Conservation (phyloP, 163 green algal species). For the Scenedesmus sp. region DNA sequence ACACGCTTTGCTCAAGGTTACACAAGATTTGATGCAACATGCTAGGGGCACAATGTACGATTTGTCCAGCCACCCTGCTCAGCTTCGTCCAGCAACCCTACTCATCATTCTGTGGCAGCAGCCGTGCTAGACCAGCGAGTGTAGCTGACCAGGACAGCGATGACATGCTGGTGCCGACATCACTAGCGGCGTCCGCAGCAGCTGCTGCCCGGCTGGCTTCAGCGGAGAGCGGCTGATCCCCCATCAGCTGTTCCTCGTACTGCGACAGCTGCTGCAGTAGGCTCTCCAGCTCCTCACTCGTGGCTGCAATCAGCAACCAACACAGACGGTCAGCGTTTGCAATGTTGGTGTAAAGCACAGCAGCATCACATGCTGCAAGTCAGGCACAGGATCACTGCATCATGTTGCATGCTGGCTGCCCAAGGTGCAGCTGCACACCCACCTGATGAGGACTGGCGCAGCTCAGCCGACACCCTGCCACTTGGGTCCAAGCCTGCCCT, state of each 20-base stretch:
- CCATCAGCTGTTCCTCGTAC: slow-evolving; percentile 43
- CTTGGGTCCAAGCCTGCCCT: slow-evolving; percentile 10
- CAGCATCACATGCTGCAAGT: not conserved
- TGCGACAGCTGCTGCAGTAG: slow-evolving; percentile 40
- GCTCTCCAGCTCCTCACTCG: slow-evolving; percentile 41
- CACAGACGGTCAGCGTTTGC: not conserved
- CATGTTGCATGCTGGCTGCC: not conserved
- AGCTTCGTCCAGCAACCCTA: not conserved
- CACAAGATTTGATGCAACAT: no score
- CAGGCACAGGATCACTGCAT: not conserved
- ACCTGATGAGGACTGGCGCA: slow-evolving; percentile 44
- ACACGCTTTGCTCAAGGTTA: no score
- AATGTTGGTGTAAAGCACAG: not conserved
- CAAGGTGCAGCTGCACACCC: not conserved
- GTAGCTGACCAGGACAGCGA: slow-evolving; percentile 40
- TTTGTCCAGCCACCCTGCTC: not conserved
- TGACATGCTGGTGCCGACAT: slow-evolving; percentile 6
- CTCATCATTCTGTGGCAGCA: slow-evolving; percentile 6
- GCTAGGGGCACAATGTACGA: no score
- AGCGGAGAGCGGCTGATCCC: not conserved
- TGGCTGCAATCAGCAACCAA: slow-evolving; percentile 17
- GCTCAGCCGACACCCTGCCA: slow-evolving; percentile 34
- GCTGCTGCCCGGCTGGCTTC: not conserved
- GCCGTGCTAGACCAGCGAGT: slow-evolving; percentile 21
- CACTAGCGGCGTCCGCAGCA: slow-evolving; percentile 8